Conservation (phyloP, 495 filamentous ascomycete species). For the Penicillium angulare region DNA sequence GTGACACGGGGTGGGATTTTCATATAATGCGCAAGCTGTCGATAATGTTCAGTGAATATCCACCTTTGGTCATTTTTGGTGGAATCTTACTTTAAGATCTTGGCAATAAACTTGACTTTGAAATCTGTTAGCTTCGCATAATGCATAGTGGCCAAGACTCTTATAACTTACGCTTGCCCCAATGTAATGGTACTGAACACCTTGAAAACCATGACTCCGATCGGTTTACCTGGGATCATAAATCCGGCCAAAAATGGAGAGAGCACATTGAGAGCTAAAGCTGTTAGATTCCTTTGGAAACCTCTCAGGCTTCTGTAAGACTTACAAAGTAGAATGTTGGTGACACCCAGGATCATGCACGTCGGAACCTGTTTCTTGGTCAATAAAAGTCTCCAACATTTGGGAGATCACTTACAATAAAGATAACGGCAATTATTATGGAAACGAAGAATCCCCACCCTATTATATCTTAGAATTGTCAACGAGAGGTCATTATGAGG, state of each 20-base stretch:
- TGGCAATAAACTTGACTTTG: slow-evolving; percentile 16
- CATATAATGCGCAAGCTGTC: slow-evolving; percentile 61
- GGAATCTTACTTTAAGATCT: slow-evolving; percentile 16
- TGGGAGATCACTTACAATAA: slow-evolving; percentile 14
- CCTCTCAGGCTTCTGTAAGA: neutral
- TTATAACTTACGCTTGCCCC: slow-evolving; percentile 27
- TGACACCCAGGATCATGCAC: slow-evolving; percentile 50
- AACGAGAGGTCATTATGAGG: neutral
- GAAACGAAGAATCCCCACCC: slow-evolving; percentile 63
- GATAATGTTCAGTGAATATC: slow-evolving; percentile 37
- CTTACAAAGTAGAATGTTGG: slow-evolving; percentile 46
- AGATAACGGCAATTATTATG: slow-evolving; percentile 25
- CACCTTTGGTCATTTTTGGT: neutral
- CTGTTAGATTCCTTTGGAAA: neutral
- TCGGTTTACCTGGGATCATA: slow-evolving; percentile 58
- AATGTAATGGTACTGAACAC: slow-evolving; percentile 66
- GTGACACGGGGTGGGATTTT: slow-evolving; percentile 62
- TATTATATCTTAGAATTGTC: neutral
- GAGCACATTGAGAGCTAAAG: slow-evolving; percentile 55
- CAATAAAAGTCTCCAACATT: neutral
- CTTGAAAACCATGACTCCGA: slow-evolving; percentile 67
- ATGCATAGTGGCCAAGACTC: too few relatives aligned
- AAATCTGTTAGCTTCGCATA: neutral
- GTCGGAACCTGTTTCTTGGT: slow-evolving; percentile 20
- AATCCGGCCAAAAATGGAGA: slow-evolving; percentile 64